Evolutionary conservation across 2,329 filamentous ascomycete species (phyloP).

Genomic region (Xylariomycetidae sp.): DNA sequence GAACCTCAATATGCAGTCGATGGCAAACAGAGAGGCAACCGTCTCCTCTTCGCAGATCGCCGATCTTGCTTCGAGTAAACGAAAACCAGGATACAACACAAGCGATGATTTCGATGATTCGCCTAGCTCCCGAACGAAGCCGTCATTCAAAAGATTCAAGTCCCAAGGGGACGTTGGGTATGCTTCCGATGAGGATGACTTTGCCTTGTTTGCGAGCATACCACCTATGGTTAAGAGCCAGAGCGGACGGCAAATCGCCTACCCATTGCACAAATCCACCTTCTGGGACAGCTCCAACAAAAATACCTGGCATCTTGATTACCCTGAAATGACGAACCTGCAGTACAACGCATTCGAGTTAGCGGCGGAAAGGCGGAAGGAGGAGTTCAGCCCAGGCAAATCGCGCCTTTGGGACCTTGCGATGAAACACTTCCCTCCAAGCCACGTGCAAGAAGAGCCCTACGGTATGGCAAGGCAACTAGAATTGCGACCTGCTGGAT

Average conservation of each 20-base stretch:
- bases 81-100: constrained; percentile 45
- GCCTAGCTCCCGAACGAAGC: constrained; percentile 31
- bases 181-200: constrained; percentile 36
- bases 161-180: constrained; percentile 39
- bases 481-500: constrained; percentile 11
- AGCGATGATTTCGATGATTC: constrained; percentile 44
- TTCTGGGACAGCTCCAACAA: constrained; percentile 53
- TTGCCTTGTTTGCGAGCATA: constrained; percentile 40
- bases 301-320: constrained; percentile 53
- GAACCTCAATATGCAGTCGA: constrained; percentile 37
- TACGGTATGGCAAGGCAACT: constrained; percentile 12
- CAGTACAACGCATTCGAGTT: constrained; percentile 50
- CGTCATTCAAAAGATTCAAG: constrained; percentile 50
- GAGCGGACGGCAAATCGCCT: constrained; percentile 52
- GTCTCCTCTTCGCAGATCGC: constrained; percentile 13
- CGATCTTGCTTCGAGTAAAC: constrained; percentile 47
- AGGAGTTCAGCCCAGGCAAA: constrained; percentile 48
- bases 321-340: constrained; percentile 57
- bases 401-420: constrained; percentile 50
- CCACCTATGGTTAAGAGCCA: constrained; percentile 42
- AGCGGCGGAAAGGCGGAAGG: constrained; percentile 43
- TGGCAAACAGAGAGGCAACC: constrained; percentile 17
- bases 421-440: constrained; percentile 52
- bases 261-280: constrained; percentile 46
- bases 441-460: constrained; percentile 17